Evolutionary conservation across 2,329 filamentous ascomycete species (phyloP), one percentile per base, ranked within the genome.

Genomic region (Venturia pyrina): DNA sequence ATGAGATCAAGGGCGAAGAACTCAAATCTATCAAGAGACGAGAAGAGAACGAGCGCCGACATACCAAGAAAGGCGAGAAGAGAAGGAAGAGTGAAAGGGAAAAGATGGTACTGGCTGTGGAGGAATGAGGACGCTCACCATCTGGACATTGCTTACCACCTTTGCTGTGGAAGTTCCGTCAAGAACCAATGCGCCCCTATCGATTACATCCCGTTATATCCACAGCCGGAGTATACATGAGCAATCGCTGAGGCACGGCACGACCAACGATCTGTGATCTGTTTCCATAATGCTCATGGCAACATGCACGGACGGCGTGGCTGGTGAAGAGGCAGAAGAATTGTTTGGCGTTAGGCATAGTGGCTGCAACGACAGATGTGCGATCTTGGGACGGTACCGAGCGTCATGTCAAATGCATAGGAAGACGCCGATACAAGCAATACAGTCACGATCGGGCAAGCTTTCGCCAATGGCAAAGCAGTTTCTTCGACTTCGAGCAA

Each of bases 31-130:
- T 97, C 76, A 96, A 96, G 86, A 83, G 91, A 71, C 87, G 87
- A 71, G 90, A 96, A 73, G 95, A 99, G 81, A 99, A 99, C 75
- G 90, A 96, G 78, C 85, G 95, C 70, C 91, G 90, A 76, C 93
- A 99, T 77, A 89, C 87, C 67, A 91, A 89, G 81, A 93, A 95
- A 81, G 88, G 91, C 71, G 86, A 89, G 71, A 82, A 88, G 75
- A 85, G 85, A 76, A 82, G 90, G 71, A 84, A 85, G 76, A 87
- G 86, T 69, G 92, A 96, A 79, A 86, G 95, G 74, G 92, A 98
- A 78, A 97, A 97, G 85, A 93, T 96, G 84, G 83, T 99, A 66
- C 74, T 98, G 74, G 87, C 87, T 43, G 81, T 78, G 28, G 86
- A 87, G 76, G 79, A 87, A 75, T 89, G 66, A 67, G n/a, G n/a